A percentile compares a stretch with the other conserved stretches of the same genome.
These are phyloP conservation scores for Periconia sp. DNA, from an alignment of 2,329 filamentous ascomycete genomes.

Conservation along the genomic window DNA sequence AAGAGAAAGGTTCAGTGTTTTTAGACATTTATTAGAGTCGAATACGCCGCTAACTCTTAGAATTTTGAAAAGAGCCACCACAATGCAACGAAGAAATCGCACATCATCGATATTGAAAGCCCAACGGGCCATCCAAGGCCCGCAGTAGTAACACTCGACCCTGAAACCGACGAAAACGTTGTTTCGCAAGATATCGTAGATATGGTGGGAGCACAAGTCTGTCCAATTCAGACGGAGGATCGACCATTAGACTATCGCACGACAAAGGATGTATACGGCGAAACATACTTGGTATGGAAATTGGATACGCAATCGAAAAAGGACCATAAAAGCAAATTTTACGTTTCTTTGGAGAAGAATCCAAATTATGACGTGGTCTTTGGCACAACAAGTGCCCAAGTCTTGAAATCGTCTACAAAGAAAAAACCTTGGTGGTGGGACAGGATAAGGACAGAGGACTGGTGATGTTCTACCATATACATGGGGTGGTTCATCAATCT, in stretches of 20 bases:
- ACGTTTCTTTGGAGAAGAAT: slow-evolving; percentile 1
- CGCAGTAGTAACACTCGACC: neutral
- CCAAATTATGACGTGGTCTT: slow-evolving; percentile 3
- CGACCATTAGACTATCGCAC: neutral
- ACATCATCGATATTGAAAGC: neutral
- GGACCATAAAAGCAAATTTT: slow-evolving; percentile 1
- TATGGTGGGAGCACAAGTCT: neutral
- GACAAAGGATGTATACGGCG: neutral
- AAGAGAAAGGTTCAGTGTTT: neutral
- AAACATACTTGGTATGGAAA: slow-evolving; percentile 1
- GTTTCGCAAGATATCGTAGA: neutral
- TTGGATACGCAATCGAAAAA: neutral
- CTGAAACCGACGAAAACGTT: neutral
- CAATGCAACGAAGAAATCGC: neutral
- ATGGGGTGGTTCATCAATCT: too few species aligned
- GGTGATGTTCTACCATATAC: too few species aligned
- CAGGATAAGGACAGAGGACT: too few species aligned
- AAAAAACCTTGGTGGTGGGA: slow-evolving; percentile 14
- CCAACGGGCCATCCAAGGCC: neutral
- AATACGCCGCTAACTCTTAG: neutral
- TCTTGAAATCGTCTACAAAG: slow-evolving; percentile 8
- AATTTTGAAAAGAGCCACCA: neutral
- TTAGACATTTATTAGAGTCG: neutral
- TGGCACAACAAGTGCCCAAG: neutral
- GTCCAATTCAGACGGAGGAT: neutral